These are phyloP conservation scores for Pythium phragmiticola DNA, from an alignment of 352 stramenopile species.

Conservation along the genomic window DNA sequence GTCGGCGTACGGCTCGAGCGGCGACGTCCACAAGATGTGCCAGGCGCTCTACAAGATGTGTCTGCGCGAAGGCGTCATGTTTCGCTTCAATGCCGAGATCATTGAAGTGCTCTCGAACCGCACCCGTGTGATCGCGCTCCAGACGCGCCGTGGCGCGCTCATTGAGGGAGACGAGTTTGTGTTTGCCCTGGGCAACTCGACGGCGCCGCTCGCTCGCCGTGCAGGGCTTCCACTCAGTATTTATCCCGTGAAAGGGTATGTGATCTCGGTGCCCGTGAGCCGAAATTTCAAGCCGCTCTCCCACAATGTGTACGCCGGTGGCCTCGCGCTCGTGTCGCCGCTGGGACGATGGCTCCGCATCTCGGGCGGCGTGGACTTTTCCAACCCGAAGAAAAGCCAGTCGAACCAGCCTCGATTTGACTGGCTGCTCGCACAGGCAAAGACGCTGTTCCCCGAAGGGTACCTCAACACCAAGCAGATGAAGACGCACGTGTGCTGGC, in stretches of 20 bases:
- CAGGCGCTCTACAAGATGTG: slow-evolving; percentile 77
- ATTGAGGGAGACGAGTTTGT: slow-evolving; percentile 89
- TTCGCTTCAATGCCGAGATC: slow-evolving; percentile 85
- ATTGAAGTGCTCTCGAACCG: slow-evolving; percentile 77
- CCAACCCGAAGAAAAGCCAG: slow-evolving; percentile 58
- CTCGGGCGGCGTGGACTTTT: slow-evolving; percentile 80
- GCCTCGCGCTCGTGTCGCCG: slow-evolving; percentile 72
- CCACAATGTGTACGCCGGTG: slow-evolving; percentile 84
- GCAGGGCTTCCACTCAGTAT: slow-evolving; percentile 77
- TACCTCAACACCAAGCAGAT: slow-evolving; percentile 81
- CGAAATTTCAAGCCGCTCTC: slow-evolving; percentile 57
- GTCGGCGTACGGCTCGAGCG: slow-evolving; percentile 80
- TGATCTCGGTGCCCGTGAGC: slow-evolving; percentile 79
- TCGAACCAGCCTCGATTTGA: slow-evolving; percentile 70
- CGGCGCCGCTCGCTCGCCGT: slow-evolving; percentile 56
- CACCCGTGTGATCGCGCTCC: slow-evolving; percentile 73
- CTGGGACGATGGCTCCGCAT: slow-evolving; percentile 72
- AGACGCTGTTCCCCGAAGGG: slow-evolving; percentile 75
- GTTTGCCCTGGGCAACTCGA: slow-evolving; percentile 78
- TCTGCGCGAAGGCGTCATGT: slow-evolving; percentile 84
- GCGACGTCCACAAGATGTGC: slow-evolving; percentile 89
- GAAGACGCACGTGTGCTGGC: slow-evolving; percentile 80
- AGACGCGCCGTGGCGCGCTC: slow-evolving; percentile 73
- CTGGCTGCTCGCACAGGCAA: slow-evolving; percentile 73
- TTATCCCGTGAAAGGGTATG: slow-evolving; percentile 85